Percentiles rank a stretch among this genome's conserved stretches.
Evolutionary conservation across 352 stramenopile species (phyloP).

Genomic region (Pythium diclinum): DNA sequence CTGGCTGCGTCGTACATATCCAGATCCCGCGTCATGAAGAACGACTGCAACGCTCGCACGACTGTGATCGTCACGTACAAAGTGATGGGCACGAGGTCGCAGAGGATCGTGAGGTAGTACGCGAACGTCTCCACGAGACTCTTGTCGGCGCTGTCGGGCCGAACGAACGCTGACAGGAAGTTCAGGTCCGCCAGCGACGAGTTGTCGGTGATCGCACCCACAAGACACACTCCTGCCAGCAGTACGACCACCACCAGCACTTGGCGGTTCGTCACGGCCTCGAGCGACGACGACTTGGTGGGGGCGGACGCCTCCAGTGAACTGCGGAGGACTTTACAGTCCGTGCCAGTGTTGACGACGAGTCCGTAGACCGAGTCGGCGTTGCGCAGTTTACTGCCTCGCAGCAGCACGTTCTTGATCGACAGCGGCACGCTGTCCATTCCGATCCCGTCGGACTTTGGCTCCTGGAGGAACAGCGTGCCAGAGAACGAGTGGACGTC

Average conservation of each 20-base stretch:
- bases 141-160: conserved; percentile 31
- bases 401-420: conserved; percentile 88
- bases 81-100: conserved; percentile 80
- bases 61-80: conserved; percentile 84
- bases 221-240: conserved; percentile 57
- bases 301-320: conserved; percentile 41
- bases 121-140: conserved; percentile 62
- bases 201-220: conserved; percentile 53
- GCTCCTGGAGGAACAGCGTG: conserved; percentile 40
- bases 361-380: conserved; percentile 86
- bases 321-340: conserved; percentile 90
- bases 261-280: conserved; percentile 73
- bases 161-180: conserved; percentile 34
- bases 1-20: conserved; percentile 78
- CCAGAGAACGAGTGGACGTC: conserved; percentile 77
- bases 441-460: conserved; percentile 10
- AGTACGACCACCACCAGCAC: conserved; percentile 74
- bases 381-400: conserved; percentile 86
- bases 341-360: conserved; percentile 90
- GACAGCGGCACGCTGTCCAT: conserved; percentile 37
- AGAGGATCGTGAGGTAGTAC: conserved; percentile 79
- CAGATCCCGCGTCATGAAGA: conserved; percentile 77
- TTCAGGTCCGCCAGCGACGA: conserved; percentile 43
- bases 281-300: conserved; percentile 69
- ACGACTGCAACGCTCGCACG: conserved; percentile 83